A percentile compares a stretch with the other conserved stretches of the same genome.
These are phyloP conservation scores for Saccharum officinarum DNA, from an alignment of 176 grass and related monocot species.

Conservation along the genomic window DNA sequence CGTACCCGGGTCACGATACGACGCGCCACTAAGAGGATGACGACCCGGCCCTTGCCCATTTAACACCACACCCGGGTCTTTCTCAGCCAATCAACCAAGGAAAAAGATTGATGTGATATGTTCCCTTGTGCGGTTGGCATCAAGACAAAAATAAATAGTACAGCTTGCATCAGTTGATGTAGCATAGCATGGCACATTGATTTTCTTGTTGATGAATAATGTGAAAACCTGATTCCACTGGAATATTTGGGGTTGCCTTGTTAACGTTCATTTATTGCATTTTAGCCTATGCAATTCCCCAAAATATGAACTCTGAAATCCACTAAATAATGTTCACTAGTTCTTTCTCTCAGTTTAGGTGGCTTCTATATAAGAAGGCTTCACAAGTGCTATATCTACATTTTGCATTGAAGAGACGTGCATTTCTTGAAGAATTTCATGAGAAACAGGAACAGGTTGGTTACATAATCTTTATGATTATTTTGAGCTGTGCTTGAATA, in stretches of 20 bases:
- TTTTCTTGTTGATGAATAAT: neutral
- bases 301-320: constrained; percentile 12
- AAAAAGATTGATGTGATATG: neutral
- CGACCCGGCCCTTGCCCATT: too few species aligned
- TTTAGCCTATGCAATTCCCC: neutral
- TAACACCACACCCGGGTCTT: too few species aligned
- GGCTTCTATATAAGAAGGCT: constrained; percentile 66
- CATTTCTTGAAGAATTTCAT: constrained; percentile 73
- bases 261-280: constrained; percentile 2
- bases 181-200: neutral
- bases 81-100: neutral
- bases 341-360: constrained; percentile 67
- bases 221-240: neutral
- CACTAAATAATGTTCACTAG: constrained; percentile 23
- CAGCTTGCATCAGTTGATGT: neutral
- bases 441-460: constrained; percentile 82
- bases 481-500: constrained; percentile 2
- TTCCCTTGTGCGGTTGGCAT: neutral
- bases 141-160: neutral
- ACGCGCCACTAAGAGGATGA: too few species aligned
- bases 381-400: constrained; percentile 77
- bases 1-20: too few species aligned
- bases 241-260: neutral
- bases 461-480: neutral
- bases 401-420: constrained; percentile 72